Base-by-base conservation (phyloP, 495 filamentous ascomycete genomes). In the Neurospora terricola region DNA sequence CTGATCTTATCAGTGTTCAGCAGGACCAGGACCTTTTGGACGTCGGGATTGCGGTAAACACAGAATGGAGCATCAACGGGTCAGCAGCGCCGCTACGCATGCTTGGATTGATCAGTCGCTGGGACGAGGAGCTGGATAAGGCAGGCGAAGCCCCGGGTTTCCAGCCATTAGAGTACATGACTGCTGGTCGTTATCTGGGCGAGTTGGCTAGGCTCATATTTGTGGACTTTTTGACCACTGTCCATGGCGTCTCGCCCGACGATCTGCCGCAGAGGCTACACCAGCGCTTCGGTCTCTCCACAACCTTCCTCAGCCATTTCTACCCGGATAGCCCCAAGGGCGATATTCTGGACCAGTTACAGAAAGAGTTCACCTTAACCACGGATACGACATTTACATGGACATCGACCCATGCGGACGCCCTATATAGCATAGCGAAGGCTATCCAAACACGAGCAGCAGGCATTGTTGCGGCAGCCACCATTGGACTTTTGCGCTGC, bases 141-240 rank as follows among this genome's bases (percentile, higher is more conserved):
- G 87, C 87, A 12, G 89, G 90, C 77, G 88, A 92, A 76, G 86
- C 86, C 1, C 92, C 93, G 0, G 93, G 92, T 0, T 95, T 95
- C 77, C 92, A 94, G 77, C 93, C 93, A 1, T 90, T 95, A 71
- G 93, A 96, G 81, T 94, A 94, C 79, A 93, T 96, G 91, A 94
- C 92, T 1, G 88, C 91, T 21, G 93, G 93, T 1, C 86, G 92
- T 21, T 96, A 96, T 77, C 86, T 96, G 18, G 93, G 93, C 66
- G 93, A 95, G 83, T 85, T 96, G n/a, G 90, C 89, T 36, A 87
- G 93, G 11, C 78, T 94, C 7, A 88, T 93, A 27, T 85, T 91
- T 54, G 81, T 90, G 38, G 91, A 94, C 74, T 90, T 91, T 72
- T 82, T 93, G 36, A 84, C 83, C 3, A 85, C 84, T 27, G 75